phyloP scores from a whole-genome alignment of 2,329 filamentous ascomycete genomes.

The Stachybotrys echinatus region DNA sequence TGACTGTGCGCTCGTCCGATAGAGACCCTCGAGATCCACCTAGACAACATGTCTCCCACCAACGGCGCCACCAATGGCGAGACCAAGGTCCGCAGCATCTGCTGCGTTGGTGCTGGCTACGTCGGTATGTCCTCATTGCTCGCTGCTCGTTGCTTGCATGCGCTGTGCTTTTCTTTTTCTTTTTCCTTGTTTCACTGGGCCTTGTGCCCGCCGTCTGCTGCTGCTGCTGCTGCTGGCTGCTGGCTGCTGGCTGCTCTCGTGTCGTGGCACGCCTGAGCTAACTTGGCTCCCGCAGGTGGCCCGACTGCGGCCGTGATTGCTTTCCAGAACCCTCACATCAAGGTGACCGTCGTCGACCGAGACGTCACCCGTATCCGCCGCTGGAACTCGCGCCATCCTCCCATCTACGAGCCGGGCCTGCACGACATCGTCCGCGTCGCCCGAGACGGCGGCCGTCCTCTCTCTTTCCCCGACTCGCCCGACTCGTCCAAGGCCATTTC shows the following conservation, averaged over 20 bases:
- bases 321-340: slow-evolving; percentile 64
- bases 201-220: not conserved
- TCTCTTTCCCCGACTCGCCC: slow-evolving; percentile 31
- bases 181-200: not conserved
- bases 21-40: too few species aligned
- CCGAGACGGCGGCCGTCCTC: slow-evolving; percentile 50
- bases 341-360: slow-evolving; percentile 70
- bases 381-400: slow-evolving; percentile 70
- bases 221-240: too few species aligned
- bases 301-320: slow-evolving; percentile 73
- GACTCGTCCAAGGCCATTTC: slow-evolving; percentile 17
- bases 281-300: slow-evolving; percentile 44
- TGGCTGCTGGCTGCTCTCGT: too few species aligned
- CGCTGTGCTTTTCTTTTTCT: not conserved
- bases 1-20: not conserved
- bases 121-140: slow-evolving; percentile 51
- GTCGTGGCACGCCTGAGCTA: not conserved
- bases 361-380: slow-evolving; percentile 59
- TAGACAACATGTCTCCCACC: not conserved
- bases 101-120: slow-evolving; percentile 72
- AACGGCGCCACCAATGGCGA: slow-evolving; percentile 5
- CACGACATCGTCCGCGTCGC: slow-evolving; percentile 61
- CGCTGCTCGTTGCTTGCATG: not conserved
- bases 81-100: slow-evolving; percentile 52
- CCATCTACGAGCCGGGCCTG: slow-evolving; percentile 72